phyloP scores from a whole-genome alignment of 106 monocot genomes.

The Acorus gramineus region DNA sequence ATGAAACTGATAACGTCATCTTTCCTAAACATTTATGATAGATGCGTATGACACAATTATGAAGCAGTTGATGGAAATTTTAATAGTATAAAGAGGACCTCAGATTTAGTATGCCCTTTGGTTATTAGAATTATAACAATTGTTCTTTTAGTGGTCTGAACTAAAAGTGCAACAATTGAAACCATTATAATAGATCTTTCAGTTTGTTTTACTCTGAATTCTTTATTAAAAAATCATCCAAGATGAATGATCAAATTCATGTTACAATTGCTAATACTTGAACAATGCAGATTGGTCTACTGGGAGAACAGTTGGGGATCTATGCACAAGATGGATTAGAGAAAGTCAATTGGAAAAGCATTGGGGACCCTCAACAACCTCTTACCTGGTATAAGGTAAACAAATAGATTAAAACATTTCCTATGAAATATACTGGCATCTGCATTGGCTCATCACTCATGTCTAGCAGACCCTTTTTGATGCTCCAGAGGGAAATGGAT shows the following conservation, averaged over 20 bases:
- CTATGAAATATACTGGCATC: background rate
- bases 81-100: no score
- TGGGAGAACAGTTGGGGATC: slow-evolving; percentile 50
- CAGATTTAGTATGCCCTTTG: no score
- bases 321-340: slow-evolving; percentile 43
- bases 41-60: no score
- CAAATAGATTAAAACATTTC: no score
- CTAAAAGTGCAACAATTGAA: no score
- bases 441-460: background rate
- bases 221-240: background rate
- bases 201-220: no score
- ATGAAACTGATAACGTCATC: no score
- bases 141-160: no score
- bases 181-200: no score
- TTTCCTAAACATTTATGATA: no score
- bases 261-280: background rate
- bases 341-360: slow-evolving; percentile 26
- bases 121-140: no score
- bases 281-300: slow-evolving; percentile 44
- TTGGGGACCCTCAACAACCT: slow-evolving; percentile 18
- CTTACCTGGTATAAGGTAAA: slow-evolving; percentile 86
- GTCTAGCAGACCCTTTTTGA: slow-evolving; percentile 44
- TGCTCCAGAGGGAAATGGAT: slow-evolving; percentile 34
- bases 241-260: background rate
- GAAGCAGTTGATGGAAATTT: no score